A percentile compares a stretch with the other conserved stretches of the same genome.
phyloP scores from a whole-genome alignment of 106 monocot genomes.

The Allium fistulosum region DNA sequence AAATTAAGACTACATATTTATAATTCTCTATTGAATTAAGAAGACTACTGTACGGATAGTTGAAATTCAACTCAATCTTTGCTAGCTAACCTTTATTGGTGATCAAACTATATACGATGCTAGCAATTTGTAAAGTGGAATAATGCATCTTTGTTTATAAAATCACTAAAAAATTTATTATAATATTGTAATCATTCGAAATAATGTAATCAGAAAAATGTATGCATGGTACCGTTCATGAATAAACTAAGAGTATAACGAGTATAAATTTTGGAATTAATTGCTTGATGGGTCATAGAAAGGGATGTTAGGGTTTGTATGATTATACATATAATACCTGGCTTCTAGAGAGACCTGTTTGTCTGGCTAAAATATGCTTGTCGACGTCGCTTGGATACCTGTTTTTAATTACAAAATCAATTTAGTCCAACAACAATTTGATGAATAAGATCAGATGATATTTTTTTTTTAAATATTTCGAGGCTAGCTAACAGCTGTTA shows the following conservation, averaged over 20 bases:
- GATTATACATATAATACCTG: slow-evolving; percentile 34
- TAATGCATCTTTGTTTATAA: no score
- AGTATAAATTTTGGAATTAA: neutral
- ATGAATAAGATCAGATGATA: neutral
- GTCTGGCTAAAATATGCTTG: slow-evolving; percentile 74
- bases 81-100: no score
- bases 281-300: neutral
- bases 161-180: no score
- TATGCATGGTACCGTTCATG: no score
- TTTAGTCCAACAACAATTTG: slow-evolving; percentile 8
- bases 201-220: no score
- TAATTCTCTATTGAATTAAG: no score
- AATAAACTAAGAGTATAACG: neutral
- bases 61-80: no score
- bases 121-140: no score
- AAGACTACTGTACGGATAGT: no score
- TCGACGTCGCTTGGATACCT: slow-evolving; percentile 88
- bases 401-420: slow-evolving; percentile 3
- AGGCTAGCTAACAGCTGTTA: slow-evolving; percentile 6
- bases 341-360: slow-evolving; percentile 85
- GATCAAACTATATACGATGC: no score
- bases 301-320: neutral
- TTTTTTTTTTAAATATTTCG: neutral
- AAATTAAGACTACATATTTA: no score
- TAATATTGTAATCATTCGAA: no score